phyloP scores from a whole-genome alignment of 2,329 filamentous ascomycete genomes.

The Myriosclerotinia scirpicola region DNA sequence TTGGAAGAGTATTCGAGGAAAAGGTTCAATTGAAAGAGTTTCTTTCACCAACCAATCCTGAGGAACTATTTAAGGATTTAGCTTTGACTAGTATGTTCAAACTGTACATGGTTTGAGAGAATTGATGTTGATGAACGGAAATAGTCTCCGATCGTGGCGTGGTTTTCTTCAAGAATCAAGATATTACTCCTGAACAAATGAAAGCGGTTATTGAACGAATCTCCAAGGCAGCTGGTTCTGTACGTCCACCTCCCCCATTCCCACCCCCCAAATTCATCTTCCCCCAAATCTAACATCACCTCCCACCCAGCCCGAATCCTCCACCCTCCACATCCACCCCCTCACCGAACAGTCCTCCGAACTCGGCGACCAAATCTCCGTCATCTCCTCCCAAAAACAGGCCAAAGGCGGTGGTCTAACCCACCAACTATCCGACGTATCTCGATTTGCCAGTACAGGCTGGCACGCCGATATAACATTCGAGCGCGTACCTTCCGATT shows the following conservation, averaged over 20 bases:
- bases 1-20: slow-evolving; percentile 56
- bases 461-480: slow-evolving; percentile 58
- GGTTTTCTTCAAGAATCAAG: slow-evolving; percentile 55
- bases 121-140: slow-evolving; percentile 30
- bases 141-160: slow-evolving; percentile 61
- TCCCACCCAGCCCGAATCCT: slow-evolving; percentile 38
- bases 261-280: not conserved
- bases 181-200: slow-evolving; percentile 47
- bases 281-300: not conserved
- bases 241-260: slow-evolving; percentile 5
- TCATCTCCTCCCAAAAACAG: slow-evolving; percentile 52
- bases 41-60: slow-evolving; percentile 41
- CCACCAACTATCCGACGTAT: slow-evolving; percentile 52
- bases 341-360: slow-evolving; percentile 52
- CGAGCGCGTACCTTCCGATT: slow-evolving; percentile 54
- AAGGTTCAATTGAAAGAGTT: slow-evolving; percentile 58
- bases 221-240: slow-evolving; percentile 14
- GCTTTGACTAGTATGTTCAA: slow-evolving; percentile 45
- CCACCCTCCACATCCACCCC: slow-evolving; percentile 57
- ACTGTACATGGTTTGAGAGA: not conserved
- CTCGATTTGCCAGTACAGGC: slow-evolving; percentile 49
- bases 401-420: slow-evolving; percentile 42
- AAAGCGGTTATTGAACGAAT: slow-evolving; percentile 44
- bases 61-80: slow-evolving; percentile 54
- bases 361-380: slow-evolving; percentile 55